Conservation (phyloP, 2,329 filamentous ascomycete genomes). For the Trichoderma guizhouense region DNA sequence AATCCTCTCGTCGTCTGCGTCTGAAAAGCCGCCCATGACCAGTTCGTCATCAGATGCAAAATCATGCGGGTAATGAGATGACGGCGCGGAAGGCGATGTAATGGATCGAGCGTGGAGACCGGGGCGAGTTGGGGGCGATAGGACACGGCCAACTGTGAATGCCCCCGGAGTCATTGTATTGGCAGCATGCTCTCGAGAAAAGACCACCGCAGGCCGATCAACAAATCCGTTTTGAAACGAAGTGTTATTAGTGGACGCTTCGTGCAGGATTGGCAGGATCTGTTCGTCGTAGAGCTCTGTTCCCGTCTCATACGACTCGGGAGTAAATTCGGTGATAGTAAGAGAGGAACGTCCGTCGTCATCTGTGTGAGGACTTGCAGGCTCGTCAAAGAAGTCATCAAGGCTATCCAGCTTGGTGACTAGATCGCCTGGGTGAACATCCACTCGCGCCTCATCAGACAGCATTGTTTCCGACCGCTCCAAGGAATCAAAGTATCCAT, state of each 20-base stretch:
- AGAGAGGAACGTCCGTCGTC: constrained; percentile 60
- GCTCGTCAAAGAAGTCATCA: constrained; percentile 78
- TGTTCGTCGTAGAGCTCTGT: constrained; percentile 90
- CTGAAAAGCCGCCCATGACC: constrained; percentile 71
- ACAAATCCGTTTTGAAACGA: constrained; percentile 88
- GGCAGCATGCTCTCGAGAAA: constrained; percentile 57
- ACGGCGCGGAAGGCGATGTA: constrained; percentile 69
- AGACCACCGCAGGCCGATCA: constrained; percentile 62
- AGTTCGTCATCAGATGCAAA: constrained; percentile 75
- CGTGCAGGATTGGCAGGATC: constrained; percentile 83
- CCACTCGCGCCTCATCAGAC: constrained; percentile 73
- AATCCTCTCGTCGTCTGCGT: constrained; percentile 62
- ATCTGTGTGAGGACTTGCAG: constrained; percentile 54
- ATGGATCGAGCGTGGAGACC: constrained; percentile 76
- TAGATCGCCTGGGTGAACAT: constrained; percentile 70
- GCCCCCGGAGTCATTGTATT: constrained; percentile 63
- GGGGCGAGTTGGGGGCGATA: constrained; percentile 50
- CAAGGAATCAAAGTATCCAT: constrained; percentile 68
- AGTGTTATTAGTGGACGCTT: constrained; percentile 73
- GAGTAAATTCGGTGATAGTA: constrained; percentile 62
- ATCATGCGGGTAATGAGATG: constrained; percentile 51
- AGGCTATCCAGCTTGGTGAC: constrained; percentile 75
- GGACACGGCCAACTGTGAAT: constrained; percentile 45
- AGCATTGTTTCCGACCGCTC: constrained; percentile 89
- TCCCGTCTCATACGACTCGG: constrained; percentile 61